Conservation (phyloP, 176 grass and related monocot genomes). For the Elymus sibiricus region DNA sequence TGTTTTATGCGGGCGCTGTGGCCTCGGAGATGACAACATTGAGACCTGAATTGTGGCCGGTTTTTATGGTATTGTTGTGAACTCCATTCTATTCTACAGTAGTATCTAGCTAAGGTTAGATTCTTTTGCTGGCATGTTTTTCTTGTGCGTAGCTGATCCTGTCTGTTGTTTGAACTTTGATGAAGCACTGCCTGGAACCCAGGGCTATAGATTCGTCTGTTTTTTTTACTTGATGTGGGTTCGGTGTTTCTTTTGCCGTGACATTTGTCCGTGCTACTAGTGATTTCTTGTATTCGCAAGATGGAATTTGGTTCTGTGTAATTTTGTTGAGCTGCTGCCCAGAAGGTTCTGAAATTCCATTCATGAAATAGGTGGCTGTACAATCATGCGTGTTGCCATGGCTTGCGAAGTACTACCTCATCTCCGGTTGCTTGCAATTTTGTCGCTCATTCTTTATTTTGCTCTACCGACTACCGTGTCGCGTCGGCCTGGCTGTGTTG, state of each 20-base stretch:
- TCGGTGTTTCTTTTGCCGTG: neutral
- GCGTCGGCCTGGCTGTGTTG: too few relatives aligned
- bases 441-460: too few relatives aligned
- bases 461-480: too few relatives aligned
- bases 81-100: neutral
- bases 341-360: too few relatives aligned
- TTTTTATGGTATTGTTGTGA: slow-evolving; percentile 14
- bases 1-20: slow-evolving; percentile 10
- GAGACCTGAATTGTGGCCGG: slow-evolving; percentile 2
- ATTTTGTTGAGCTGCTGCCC: too few relatives aligned
- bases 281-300: too few relatives aligned
- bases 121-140: neutral
- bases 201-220: neutral
- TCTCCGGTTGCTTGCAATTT: too few relatives aligned
- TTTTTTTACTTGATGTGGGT: neutral
- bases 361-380: too few relatives aligned
- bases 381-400: too few relatives aligned
- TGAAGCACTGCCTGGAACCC: neutral
- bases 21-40: neutral
- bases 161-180: neutral
- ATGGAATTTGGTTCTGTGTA: too few relatives aligned
- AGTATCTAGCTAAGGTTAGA: neutral
- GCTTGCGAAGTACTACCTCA: too few relatives aligned
- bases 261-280: neutral
- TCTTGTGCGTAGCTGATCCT: neutral